Evolutionary conservation across 225 moss, liverwort and hornwort genomes (phyloP).

Genomic region (Marchantia paleacea): DNA sequence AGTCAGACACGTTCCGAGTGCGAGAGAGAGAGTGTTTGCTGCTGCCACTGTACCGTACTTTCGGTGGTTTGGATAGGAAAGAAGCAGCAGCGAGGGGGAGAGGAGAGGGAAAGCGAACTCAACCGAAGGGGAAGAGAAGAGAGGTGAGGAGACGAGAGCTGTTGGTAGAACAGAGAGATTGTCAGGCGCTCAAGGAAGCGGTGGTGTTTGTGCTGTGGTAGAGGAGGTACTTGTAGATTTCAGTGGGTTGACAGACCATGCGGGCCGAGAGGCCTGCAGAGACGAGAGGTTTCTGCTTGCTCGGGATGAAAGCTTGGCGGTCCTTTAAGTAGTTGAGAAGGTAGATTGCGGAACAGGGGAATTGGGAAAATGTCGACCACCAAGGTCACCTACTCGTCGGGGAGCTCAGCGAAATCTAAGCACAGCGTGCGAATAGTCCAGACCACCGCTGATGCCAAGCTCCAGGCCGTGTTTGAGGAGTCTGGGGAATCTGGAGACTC

Average conservation of each 20-base stretch:
- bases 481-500: conserved; percentile 54
- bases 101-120: background rate
- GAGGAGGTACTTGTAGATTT: background rate
- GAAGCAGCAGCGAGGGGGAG: background rate
- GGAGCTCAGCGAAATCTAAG: conserved; percentile 49
- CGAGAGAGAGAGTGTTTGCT: background rate
- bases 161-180: background rate
- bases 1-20: background rate
- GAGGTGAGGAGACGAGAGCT: background rate
- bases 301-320: conserved; percentile 7
- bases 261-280: conserved; percentile 20
- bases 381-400: conserved; percentile 50
- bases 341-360: background rate
- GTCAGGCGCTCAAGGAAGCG: background rate
- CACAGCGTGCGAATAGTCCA: conserved; percentile 55
- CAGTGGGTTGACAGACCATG: conserved; percentile 6
- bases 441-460: conserved; percentile 54
- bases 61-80: conserved; percentile 6
- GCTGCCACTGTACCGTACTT: background rate
- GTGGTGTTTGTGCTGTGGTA: background rate
- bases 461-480: conserved; percentile 54
- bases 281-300: conserved; percentile 9
- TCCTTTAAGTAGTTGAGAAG: background rate
- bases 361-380: conserved; percentile 44
- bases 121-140: background rate